Evolutionary conservation across 371 early-diverging fungal species (phyloP).

Genomic region (Mortierella sp.): DNA sequence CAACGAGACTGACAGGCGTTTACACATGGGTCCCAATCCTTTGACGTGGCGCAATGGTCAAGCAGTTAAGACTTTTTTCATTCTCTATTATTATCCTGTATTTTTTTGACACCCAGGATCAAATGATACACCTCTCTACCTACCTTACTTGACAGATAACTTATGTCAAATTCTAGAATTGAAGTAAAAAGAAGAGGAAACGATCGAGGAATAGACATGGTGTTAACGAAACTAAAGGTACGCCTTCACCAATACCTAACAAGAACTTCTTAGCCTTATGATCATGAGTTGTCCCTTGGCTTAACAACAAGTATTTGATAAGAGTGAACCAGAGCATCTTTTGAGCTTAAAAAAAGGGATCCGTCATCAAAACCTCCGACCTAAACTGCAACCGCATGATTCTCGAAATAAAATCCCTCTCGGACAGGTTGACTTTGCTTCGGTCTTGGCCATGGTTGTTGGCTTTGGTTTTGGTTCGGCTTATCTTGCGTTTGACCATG

Average conservation of each 20-base stretch:
- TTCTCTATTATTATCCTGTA: background rate
- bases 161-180: background rate
- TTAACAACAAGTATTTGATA: background rate
- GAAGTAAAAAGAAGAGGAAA: background rate
- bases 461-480: background rate
- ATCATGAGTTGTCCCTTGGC: background rate
- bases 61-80: background rate
- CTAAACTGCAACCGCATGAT: background rate
- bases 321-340: background rate
- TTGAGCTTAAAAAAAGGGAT: background rate
- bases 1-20: background rate
- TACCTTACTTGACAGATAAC: background rate
- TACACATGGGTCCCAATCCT: background rate
- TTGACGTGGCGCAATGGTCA: background rate
- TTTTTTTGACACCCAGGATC: background rate
- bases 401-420: background rate
- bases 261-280: background rate
- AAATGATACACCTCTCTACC: background rate
- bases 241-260: background rate
- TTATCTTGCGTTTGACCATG: background rate
- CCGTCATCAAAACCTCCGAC: background rate
- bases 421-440: background rate
- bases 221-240: background rate
- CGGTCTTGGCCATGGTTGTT: too few relatives aligned
- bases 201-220: background rate